phyloP scores from a whole-genome alignment of 345 rosid species.

The Citrus medica region DNA sequence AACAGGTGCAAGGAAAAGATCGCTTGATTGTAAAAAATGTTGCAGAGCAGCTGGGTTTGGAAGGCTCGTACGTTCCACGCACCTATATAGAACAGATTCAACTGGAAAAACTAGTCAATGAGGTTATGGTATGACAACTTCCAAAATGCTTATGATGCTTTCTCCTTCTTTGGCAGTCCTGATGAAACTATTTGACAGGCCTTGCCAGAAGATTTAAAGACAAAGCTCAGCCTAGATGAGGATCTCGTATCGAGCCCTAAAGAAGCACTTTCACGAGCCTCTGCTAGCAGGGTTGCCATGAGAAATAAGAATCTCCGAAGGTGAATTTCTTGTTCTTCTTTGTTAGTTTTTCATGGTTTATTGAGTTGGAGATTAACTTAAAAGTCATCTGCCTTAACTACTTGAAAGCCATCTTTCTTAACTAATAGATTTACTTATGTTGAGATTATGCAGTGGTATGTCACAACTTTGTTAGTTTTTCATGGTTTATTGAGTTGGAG shows the following conservation, averaged over 20 bases:
- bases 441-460: constrained; percentile 54
- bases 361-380: not conserved
- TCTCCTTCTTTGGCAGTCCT: constrained; percentile 9
- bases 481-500: not conserved
- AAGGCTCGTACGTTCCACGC: constrained; percentile 77
- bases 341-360: not conserved
- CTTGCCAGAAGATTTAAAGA: constrained; percentile 77
- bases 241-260: constrained; percentile 83
- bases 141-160: constrained; percentile 5
- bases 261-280: constrained; percentile 66
- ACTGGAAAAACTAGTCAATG: constrained; percentile 78
- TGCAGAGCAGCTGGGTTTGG: constrained; percentile 78
- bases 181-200: constrained; percentile 43
- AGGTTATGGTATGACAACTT: constrained; percentile 65
- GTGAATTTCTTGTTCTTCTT: constrained; percentile 31
- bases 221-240: constrained; percentile 81
- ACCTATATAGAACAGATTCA: constrained; percentile 93
- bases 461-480: constrained; percentile 38
- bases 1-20: constrained; percentile 98
- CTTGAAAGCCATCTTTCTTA: not conserved
- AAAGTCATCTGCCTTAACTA: constrained; percentile 1
- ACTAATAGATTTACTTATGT: constrained; percentile 14
- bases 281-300: constrained; percentile 65
- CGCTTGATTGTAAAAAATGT: constrained; percentile 52
- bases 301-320: constrained; percentile 69